Conservation (phyloP, 495 filamentous ascomycete species). For the Lophiotrema nucula region DNA sequence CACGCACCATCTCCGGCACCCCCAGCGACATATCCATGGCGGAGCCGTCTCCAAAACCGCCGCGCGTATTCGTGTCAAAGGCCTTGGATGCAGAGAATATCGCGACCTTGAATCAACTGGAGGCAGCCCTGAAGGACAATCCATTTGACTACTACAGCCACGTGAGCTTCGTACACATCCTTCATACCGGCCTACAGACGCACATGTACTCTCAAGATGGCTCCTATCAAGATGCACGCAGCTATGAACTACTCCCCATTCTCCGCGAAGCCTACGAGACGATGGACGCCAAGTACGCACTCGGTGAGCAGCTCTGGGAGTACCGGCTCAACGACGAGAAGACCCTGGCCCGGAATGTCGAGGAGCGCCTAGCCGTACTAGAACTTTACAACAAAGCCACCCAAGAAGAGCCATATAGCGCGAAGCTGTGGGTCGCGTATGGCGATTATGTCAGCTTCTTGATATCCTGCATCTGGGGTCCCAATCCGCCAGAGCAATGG, state of each 20-base stretch:
- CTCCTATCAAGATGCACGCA: slow-evolving; percentile 41
- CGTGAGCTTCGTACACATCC: slow-evolving; percentile 59
- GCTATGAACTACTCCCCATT: slow-evolving; percentile 61
- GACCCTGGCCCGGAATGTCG: slow-evolving; percentile 57
- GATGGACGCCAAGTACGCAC: slow-evolving; percentile 65
- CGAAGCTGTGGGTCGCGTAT: slow-evolving; percentile 84
- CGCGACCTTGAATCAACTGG: slow-evolving; percentile 52
- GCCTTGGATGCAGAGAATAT: slow-evolving; percentile 58
- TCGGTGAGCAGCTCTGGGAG: slow-evolving; percentile 64
- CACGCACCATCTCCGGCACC: slow-evolving; percentile 53
- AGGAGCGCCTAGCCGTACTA: slow-evolving; percentile 72
- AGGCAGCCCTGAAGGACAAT: slow-evolving; percentile 56
- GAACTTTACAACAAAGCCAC: slow-evolving; percentile 80
- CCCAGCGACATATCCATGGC: slow-evolving; percentile 59
- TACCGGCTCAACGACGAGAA: slow-evolving; percentile 66
- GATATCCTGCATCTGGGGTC: slow-evolving; percentile 55
- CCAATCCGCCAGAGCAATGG: slow-evolving; percentile 54
- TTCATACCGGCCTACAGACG: slow-evolving; percentile 63
- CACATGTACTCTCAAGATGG: slow-evolving; percentile 52
- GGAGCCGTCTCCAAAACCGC: slow-evolving; percentile 49
- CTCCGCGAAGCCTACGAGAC: slow-evolving; percentile 61
- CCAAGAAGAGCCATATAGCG: slow-evolving; percentile 76
- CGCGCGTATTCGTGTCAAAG: slow-evolving; percentile 49
- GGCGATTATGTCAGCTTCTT: slow-evolving; percentile 82
- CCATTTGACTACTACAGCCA: slow-evolving; percentile 66